These are phyloP conservation scores for Lolium multiflorum DNA, from an alignment of 176 grass and related monocot genomes.

Conservation along the genomic window DNA sequence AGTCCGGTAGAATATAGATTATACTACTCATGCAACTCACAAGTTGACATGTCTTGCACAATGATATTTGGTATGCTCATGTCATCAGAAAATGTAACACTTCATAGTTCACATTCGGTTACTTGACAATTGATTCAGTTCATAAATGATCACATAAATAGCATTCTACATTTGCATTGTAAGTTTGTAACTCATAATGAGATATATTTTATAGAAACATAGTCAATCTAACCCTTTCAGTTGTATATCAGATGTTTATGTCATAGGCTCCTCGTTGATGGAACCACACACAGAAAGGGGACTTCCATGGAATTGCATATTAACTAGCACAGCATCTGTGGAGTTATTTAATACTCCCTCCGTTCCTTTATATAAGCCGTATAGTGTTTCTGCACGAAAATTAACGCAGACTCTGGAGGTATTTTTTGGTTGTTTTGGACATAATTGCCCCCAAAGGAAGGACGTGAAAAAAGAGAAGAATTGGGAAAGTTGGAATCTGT, in stretches of 20 bases:
- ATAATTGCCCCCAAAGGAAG: no score
- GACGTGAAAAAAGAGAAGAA: no score
- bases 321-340: not conserved
- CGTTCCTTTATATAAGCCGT: no score
- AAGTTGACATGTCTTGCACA: conserved; percentile 7
- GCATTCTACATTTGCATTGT: conserved; percentile 15
- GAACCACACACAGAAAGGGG: not conserved
- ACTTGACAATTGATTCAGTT: not conserved
- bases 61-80: not conserved
- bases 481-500: no score
- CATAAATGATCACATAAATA: not conserved
- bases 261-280: not conserved
- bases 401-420: no score
- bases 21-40: not conserved
- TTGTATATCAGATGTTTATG: conserved; percentile 15
- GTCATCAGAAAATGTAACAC: conserved; percentile 21
- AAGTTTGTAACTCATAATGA: not conserved
- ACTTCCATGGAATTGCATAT: not conserved
- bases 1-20: not conserved
- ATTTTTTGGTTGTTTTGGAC: no score
- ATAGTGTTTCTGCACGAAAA: no score
- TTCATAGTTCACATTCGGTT: conserved; percentile 11
- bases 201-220: not conserved
- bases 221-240: not conserved
- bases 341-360: not conserved